Conservation (phyloP, 306 rosid genomes). For the Cyamopsis tetragonoloba region DNA sequence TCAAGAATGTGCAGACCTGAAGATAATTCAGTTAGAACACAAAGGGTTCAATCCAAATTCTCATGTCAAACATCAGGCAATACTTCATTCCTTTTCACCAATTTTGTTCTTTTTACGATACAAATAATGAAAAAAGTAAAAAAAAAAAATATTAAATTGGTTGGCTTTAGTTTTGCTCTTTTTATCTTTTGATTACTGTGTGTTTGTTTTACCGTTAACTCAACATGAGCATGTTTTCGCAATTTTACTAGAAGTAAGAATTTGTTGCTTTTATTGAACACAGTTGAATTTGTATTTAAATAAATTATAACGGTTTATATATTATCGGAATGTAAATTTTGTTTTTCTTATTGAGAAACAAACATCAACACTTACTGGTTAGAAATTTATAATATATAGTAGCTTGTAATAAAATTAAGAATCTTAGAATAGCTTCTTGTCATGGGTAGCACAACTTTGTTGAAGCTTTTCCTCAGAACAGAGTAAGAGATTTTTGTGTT, state of each 20-base stretch:
- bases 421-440: not conserved
- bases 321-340: no score
- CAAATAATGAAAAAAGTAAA: not conserved
- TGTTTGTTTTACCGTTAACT: no score
- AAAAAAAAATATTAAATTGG: not conserved
- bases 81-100: conserved; percentile 26
- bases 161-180: conserved; percentile 9
- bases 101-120: conserved; percentile 2
- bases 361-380: no score
- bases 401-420: conserved; percentile 6
- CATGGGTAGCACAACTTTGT: conserved; percentile 4
- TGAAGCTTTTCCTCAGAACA: not conserved
- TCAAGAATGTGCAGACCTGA: conserved; percentile 36
- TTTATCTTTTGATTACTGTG: not conserved
- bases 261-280: no score
- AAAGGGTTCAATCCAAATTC: conserved; percentile 45
- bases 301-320: no score
- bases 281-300: no score
- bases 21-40: conserved; percentile 39
- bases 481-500: conserved; percentile 8
- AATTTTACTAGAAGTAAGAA: no score
- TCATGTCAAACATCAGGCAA: conserved; percentile 58
- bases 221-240: no score
- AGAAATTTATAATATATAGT: not conserved
- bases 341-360: no score